Evolutionary conservation across 257 asterid species (phyloP).

Genomic region (Solanum stenotomum): DNA sequence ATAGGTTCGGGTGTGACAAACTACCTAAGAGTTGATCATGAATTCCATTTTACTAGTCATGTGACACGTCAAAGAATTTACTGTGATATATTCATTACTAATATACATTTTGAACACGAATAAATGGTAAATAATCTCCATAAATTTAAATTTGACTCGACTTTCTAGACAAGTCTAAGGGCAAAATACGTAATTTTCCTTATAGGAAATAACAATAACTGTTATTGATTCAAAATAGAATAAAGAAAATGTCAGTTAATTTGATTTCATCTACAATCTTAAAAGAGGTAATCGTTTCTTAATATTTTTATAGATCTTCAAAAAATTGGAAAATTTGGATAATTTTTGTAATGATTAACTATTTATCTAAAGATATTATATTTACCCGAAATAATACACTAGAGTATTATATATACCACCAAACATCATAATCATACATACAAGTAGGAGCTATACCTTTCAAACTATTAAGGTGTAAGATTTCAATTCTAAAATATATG

Average conservation of each 20-base stretch:
- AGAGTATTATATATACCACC: not conserved
- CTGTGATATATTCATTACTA: not conserved
- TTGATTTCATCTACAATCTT: not conserved
- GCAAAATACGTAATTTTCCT: not conserved
- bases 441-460: not conserved
- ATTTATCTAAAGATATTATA: not conserved
- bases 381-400: not conserved
- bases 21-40: not conserved
- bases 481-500: not conserved
- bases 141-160: not conserved
- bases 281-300: not conserved
- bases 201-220: not conserved
- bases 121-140: not conserved
- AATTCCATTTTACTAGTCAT: not conserved
- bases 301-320: not conserved
- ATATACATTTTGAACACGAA: not conserved
- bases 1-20: not conserved
- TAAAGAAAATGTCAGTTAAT: not conserved
- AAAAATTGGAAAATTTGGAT: not conserved
- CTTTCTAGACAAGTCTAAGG: not conserved
- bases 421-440: not conserved
- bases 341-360: not conserved
- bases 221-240: not conserved
- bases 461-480: not conserved
- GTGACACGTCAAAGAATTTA: not conserved